These are phyloP conservation scores for Rasamsonia emersonii DNA, from an alignment of 2,329 filamentous ascomycete genomes.

Conservation along the genomic window DNA sequence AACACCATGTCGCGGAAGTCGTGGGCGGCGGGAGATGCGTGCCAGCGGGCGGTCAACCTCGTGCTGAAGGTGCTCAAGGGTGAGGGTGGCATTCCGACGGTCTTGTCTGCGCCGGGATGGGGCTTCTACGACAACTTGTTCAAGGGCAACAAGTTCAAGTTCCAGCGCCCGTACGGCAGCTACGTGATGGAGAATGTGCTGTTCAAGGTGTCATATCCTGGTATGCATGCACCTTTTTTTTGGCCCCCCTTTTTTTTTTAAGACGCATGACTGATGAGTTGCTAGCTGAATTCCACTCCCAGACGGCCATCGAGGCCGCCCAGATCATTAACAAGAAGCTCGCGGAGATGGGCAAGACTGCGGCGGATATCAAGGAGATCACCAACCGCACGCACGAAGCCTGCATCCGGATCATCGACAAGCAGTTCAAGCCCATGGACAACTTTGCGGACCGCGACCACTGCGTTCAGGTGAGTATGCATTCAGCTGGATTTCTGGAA, in stretches of 20 bases:
- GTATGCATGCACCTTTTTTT: no score
- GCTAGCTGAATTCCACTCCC: slow-evolving; percentile 89
- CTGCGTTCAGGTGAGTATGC: slow-evolving; percentile 66
- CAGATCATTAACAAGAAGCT: slow-evolving; percentile 80
- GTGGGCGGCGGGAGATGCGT: slow-evolving; percentile 97
- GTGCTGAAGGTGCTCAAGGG: slow-evolving; percentile 86
- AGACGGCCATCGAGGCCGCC: slow-evolving; percentile 93
- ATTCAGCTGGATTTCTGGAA: background rate
- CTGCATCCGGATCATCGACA: slow-evolving; percentile 98
- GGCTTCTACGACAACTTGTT: slow-evolving; percentile 99
- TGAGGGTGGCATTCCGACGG: slow-evolving; percentile 82
- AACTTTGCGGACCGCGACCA: slow-evolving; percentile 99
- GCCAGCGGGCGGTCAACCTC: slow-evolving; percentile 87
- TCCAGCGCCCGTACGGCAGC: slow-evolving; percentile 91
- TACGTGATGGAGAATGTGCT: slow-evolving; percentile 99
- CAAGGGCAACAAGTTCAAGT: slow-evolving; percentile 90
- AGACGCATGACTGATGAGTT: no score
- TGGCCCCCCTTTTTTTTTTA: no score
- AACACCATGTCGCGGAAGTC: slow-evolving; percentile 99
- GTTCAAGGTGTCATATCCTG: slow-evolving; percentile 98
- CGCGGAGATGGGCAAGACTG: slow-evolving; percentile 75
- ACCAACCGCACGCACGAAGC: slow-evolving; percentile 97
- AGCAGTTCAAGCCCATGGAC: slow-evolving; percentile 99
- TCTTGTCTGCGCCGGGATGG: slow-evolving; percentile 87
- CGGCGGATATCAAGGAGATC: slow-evolving; percentile 85